Conservation (phyloP, 2,329 filamentous ascomycete genomes). For the Aureobasidium sp. region DNA sequence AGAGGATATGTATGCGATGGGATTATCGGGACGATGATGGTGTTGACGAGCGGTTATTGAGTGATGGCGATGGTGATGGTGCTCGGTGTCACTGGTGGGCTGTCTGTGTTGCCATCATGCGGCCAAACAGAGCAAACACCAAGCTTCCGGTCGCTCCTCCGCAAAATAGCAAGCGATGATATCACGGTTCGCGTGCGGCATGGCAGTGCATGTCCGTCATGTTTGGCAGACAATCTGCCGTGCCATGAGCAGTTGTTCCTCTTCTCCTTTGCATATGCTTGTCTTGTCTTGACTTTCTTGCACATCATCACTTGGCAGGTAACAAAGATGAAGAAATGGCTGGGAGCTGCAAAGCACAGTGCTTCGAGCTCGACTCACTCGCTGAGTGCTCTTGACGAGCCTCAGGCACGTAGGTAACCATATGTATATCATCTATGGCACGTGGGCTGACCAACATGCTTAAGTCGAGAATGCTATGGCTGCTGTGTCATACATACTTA, state of each 20-base stretch:
- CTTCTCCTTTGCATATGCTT: background rate
- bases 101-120: background rate
- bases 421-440: background rate
- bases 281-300: background rate
- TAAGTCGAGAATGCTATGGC: constrained; percentile 42
- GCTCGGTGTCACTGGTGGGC: background rate
- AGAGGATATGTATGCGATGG: background rate
- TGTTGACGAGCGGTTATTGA: background rate
- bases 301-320: background rate
- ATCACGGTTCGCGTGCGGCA: background rate
- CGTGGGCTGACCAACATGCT: constrained; percentile 16
- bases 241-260: background rate
- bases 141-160: background rate
- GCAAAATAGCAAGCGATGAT: background rate
- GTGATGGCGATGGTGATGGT: background rate
- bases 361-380: constrained; percentile 42
- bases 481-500: constrained; percentile 28
- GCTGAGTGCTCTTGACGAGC: constrained; percentile 51
- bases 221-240: background rate
- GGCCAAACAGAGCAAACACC: constrained; percentile 12
- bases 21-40: background rate
- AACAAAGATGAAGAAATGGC: constrained; percentile 8
- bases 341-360: constrained; percentile 12
- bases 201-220: background rate
- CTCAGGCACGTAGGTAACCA: constrained; percentile 48